Evolutionary conservation across 192 early-diverging fungal genomes (phyloP), one percentile per base, ranked within the genome.

Genomic region (Coemansia guatemalensis): DNA sequence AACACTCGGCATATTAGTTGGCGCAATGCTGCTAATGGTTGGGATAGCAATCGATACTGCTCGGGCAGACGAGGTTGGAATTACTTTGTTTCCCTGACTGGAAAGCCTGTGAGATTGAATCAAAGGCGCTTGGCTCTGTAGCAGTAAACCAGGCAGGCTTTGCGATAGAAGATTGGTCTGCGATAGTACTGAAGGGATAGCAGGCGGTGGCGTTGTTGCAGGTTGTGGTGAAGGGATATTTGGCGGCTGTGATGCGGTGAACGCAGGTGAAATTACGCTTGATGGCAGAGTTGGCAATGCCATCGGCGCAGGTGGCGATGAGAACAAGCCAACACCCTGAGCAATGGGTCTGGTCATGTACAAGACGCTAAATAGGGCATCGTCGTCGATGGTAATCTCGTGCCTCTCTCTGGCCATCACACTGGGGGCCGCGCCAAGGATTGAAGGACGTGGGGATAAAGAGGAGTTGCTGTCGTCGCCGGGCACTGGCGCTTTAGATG

Each of bases 381-480:
- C 53, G 20, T 72, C 70, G 27, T 73, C 71, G 0, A 69, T 53
- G 1, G 75, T 72, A n/a, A 73, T 62, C 27, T 59, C 53, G 33
- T 65, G 70, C 27, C 62, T 33, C 22, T 62, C 53, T 18, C 51
- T 52, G 1, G 52, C 58, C 41, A 59, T 30, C 30, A 32, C 44
- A 18, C 60, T 52, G 8, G 60, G 12, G 18, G 32, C 6, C 8
- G 33, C 50, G 32, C 27, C 21, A 6, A 12, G 35, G 35, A 39
- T 9, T 39, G 35, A 11, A 23, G 22, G 5, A 47, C 20, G 24
- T 12, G 21, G 23, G 17, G 12, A 48, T 24, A 59, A 25, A 18
- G 26, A 9, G 14, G 12, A 4, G 8, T 12, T 29, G 9, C 0
- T n/a, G 53, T 29, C 26, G 53, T 1, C 53, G 27, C 0, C 53